Conservation (phyloP, 768 basidiomycete species). For the Boletus bicolor region DNA sequence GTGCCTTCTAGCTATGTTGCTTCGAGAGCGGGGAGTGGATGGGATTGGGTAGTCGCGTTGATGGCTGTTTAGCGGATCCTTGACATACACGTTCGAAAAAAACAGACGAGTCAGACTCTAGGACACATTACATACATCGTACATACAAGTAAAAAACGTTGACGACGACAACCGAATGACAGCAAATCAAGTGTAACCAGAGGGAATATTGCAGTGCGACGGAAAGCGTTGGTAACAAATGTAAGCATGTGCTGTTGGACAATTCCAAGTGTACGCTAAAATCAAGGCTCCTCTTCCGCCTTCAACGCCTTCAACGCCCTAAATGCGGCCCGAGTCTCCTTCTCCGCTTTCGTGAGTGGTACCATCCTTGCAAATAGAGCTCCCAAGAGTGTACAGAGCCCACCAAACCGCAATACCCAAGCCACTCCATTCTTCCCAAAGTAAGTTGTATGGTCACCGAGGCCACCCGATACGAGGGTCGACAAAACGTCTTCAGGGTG, state of each 20-base stretch:
- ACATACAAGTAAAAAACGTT: background rate
- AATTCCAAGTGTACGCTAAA: background rate
- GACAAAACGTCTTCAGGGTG: conserved; percentile 35
- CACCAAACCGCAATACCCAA: conserved; percentile 93
- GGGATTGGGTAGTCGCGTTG: conserved; percentile 31
- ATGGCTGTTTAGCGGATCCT: conserved; percentile 22
- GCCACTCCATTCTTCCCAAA: conserved; percentile 86
- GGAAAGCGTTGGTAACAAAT: conserved; percentile 5
- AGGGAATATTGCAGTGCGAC: conserved; percentile 4
- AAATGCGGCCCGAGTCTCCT: conserved; percentile 79
- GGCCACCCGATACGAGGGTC: conserved; percentile 15
- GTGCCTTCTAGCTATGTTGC: conserved; percentile 21
- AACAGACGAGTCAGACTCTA: background rate
- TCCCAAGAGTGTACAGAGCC: conserved; percentile 77
- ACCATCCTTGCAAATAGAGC: conserved; percentile 79
- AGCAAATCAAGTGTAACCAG: background rate
- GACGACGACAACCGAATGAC: background rate
- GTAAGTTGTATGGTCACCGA: conserved; percentile 53
- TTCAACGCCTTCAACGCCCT: conserved; percentile 76
- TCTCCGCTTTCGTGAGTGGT: conserved; percentile 87
- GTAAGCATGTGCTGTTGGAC: conserved; percentile 13
- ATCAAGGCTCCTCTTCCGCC: conserved; percentile 53
- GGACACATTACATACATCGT: background rate
- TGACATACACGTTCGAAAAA: background rate
- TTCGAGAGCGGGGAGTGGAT: conserved; percentile 20